Evolutionary conservation across 495 filamentous ascomycete genomes (phyloP), one percentile per base, ranked within the genome.

Genomic region (Aspergillus sclerotioniger): DNA sequence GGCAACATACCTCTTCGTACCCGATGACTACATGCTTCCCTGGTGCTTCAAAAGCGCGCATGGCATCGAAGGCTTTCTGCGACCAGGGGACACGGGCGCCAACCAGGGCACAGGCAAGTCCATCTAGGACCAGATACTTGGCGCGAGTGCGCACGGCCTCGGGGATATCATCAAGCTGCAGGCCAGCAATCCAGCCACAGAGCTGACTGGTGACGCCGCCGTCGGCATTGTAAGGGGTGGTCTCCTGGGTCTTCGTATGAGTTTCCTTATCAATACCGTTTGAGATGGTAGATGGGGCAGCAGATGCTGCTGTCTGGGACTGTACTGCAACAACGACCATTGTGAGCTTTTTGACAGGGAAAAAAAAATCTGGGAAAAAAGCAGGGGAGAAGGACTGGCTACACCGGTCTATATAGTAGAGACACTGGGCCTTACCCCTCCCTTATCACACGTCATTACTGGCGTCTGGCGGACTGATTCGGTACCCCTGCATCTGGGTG

Each of bases 21-120:
- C 28, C 46, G 9, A 49, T n/a, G 46, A 49, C 46, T 2, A 25
- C 28, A 29, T 29, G 28, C 8, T 29, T 12, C 10, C 46, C 46
- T 12, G 46, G 20, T 5, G 46, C 20, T n/a, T 49, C 46, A n/a
- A 28, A 49, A 13, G 10, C 13, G 46, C 28, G 20, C 21, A 49
- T 49, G 2, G 46, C 46, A 13, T 49, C 46, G 9, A 49, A 29
- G 3, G 20, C 21, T 13, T 49, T 49, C 21, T 29, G 20, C 21
- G 46, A 49, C 46, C 46, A 49, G 4, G 46, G 46, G 7, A 49
- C 46, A 20, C 28, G 46, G 19, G 46, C 46, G 6, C 46, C 46
- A 6, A 49, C 46, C 7, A 49, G 46, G 13, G 20, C 46, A 13
- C 46, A 49, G 20, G 46, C 46, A 3, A 49, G 17, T n/a, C 46